Percentiles rank a stretch among this genome's conserved stretches.
phyloP scores from a whole-genome alignment of 495 filamentous ascomycete species.

The Viridothelium virens region DNA sequence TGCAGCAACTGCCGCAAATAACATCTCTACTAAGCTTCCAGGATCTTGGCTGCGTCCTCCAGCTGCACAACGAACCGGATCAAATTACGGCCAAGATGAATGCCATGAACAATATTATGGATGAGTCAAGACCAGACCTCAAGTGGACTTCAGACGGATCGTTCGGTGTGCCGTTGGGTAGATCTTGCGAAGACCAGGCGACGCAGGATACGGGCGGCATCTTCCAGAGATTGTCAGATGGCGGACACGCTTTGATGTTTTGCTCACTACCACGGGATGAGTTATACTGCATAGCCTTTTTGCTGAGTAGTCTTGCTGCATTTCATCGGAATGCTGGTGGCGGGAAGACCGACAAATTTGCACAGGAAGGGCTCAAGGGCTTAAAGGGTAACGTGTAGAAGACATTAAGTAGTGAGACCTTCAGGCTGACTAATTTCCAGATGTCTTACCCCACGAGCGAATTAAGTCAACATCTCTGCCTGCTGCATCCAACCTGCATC shows the following conservation, averaged over 20 bases:
- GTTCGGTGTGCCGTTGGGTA: constrained; percentile 66
- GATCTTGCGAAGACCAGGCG: constrained; percentile 27
- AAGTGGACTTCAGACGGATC: constrained; percentile 59
- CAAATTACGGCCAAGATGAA: constrained; percentile 61
- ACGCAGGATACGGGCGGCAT: constrained; percentile 37
- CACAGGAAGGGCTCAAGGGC: constrained; percentile 57
- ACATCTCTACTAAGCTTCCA: constrained; percentile 64
- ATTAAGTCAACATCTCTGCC: constrained; percentile 38
- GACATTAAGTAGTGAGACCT: background rate
- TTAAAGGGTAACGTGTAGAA: constrained; percentile 42
- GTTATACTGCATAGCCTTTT: constrained; percentile 61
- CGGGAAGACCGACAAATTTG: constrained; percentile 57
- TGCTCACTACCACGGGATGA: constrained; percentile 61
- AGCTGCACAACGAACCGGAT: constrained; percentile 46
- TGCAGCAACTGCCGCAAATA: constrained; percentile 64
- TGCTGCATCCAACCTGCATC: constrained; percentile 35
- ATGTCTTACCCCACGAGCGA: constrained; percentile 8
- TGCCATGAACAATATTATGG: constrained; percentile 61
- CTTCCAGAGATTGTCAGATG: constrained; percentile 27
- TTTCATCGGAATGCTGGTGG: constrained; percentile 56
- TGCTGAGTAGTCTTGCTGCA: constrained; percentile 63
- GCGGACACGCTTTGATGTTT: constrained; percentile 43
- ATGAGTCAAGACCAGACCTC: constrained; percentile 48
- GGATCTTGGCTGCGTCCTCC: constrained; percentile 74
- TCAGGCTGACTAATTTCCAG: background rate